Evolutionary conservation across 768 basidiomycete genomes (phyloP).

Genomic region (Pulveroboletus frians): DNA sequence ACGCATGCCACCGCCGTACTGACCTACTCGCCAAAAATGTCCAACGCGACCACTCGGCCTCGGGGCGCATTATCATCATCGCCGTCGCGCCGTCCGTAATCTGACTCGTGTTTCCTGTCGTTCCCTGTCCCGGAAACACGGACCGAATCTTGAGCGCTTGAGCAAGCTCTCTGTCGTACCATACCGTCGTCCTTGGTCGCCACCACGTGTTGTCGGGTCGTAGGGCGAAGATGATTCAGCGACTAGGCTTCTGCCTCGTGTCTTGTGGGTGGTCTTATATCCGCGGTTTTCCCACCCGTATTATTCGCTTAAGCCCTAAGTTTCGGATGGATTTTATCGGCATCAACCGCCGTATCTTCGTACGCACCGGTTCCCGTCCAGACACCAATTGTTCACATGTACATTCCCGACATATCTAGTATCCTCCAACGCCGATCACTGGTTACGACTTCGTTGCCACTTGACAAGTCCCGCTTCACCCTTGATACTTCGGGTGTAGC

Average conservation of each 20-base stretch:
- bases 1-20: conserved; percentile 58
- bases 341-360: conserved; percentile 1
- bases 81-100: conserved; percentile 81
- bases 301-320: background rate
- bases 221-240: no score
- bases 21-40: conserved; percentile 72
- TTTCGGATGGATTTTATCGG: background rate
- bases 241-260: background rate
- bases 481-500: conserved; percentile 33
- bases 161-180: conserved; percentile 47
- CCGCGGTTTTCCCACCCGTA: background rate
- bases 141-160: conserved; percentile 62
- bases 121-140: conserved; percentile 72
- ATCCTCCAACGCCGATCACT: conserved; percentile 13
- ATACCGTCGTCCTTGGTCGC: background rate
- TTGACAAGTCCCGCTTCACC: conserved; percentile 20
- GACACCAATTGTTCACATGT: conserved; percentile 18
- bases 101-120: conserved; percentile 82
- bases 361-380: conserved; percentile 1
- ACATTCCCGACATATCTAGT: conserved; percentile 16
- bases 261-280: background rate
- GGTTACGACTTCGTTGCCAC: conserved; percentile 5
- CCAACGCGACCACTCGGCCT: conserved; percentile 70
- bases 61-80: conserved; percentile 72
- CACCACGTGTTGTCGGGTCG: background rate